A percentile compares a stretch with the other conserved stretches of the same genome.
Evolutionary conservation across 2,329 filamentous ascomycete species (phyloP).

Genomic region (Anisogramma anomala): DNA sequence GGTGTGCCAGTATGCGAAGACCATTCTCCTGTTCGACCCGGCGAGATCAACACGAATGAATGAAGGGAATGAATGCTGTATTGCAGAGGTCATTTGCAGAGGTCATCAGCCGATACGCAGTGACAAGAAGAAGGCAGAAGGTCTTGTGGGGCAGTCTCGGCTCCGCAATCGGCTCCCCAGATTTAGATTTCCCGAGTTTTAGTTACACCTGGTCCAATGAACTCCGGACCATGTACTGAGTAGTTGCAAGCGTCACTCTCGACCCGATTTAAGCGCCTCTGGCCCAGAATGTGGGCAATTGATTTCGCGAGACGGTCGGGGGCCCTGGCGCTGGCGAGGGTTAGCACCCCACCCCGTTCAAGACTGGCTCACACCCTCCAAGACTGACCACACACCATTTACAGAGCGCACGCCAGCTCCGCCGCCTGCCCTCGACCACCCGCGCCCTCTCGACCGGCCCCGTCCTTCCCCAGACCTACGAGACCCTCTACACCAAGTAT

Average conservation of each 20-base stretch:
- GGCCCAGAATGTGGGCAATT: constrained; percentile 36
- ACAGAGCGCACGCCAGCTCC: constrained; percentile 27
- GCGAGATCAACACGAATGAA: no score
- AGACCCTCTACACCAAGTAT: constrained; percentile 68
- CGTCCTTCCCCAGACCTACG: constrained; percentile 58
- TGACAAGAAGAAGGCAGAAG: no score
- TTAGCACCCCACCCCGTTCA: constrained; percentile 18
- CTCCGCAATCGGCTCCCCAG: constrained; percentile 12
- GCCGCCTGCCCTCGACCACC: constrained; percentile 21
- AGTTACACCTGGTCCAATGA: no score
- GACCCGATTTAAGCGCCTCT: constrained; percentile 3
- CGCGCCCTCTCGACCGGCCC: constrained; percentile 28
- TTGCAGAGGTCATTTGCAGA: no score
- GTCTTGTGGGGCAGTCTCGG: constrained; percentile 3
- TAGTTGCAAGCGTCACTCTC: constrained; percentile 7
- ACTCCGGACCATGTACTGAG: no score
- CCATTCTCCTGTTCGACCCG: no score
- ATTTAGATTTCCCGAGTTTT: not conserved
- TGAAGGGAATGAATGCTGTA: no score
- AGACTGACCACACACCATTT: not conserved
- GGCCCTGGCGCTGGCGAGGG: constrained; percentile 35
- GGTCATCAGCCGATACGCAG: constrained; percentile 6
- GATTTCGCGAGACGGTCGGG: constrained; percentile 38
- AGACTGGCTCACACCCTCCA: not conserved
- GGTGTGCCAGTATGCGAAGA: constrained; percentile 2